phyloP scores from a whole-genome alignment of 2,329 filamentous ascomycete genomes.

The Arthroderma sp. region DNA sequence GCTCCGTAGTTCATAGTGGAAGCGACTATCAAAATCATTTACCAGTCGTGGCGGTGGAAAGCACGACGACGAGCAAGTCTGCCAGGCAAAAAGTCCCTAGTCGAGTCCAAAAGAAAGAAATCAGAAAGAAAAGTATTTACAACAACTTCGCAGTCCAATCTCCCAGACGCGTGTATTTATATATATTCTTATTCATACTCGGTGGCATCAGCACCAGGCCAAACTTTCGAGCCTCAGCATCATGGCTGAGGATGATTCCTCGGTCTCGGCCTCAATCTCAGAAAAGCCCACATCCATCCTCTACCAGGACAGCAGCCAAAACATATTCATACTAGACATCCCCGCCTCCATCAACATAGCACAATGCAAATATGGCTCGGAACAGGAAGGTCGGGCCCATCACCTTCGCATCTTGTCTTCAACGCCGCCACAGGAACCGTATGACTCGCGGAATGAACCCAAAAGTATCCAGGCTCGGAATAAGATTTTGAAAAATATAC shows the following conservation, averaged over 20 bases:
- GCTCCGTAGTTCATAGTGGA: too few species aligned
- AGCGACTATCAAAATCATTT: too few species aligned
- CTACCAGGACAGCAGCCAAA: conserved; percentile 35
- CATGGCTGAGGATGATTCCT: background rate
- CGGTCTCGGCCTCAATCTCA: background rate
- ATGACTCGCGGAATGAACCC: conserved; percentile 18
- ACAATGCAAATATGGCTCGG: conserved; percentile 25
- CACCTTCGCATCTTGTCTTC: conserved; percentile 27
- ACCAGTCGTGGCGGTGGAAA: too few species aligned
- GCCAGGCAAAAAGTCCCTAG: too few species aligned
- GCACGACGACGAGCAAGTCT: too few species aligned
- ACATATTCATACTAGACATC: conserved; percentile 43
- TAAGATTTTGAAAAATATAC: conserved; percentile 26
- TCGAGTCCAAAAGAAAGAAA: too few species aligned
- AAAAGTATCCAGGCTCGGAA: conserved; percentile 34
- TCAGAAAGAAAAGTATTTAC: too few species aligned
- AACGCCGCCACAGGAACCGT: conserved; percentile 34
- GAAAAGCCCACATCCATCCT: conserved; percentile 28
- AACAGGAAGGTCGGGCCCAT: conserved; percentile 9
- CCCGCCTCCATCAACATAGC: conserved; percentile 44
- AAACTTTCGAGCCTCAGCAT: too few species aligned
- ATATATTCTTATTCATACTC: too few species aligned
- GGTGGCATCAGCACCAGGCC: too few species aligned
- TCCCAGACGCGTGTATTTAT: too few species aligned
- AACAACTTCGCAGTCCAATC: too few species aligned